Percentiles rank a stretch among this genome's conserved stretches.
phyloP scores from a whole-genome alignment of 768 basidiomycete genomes.

The Mrakia frigida region DNA sequence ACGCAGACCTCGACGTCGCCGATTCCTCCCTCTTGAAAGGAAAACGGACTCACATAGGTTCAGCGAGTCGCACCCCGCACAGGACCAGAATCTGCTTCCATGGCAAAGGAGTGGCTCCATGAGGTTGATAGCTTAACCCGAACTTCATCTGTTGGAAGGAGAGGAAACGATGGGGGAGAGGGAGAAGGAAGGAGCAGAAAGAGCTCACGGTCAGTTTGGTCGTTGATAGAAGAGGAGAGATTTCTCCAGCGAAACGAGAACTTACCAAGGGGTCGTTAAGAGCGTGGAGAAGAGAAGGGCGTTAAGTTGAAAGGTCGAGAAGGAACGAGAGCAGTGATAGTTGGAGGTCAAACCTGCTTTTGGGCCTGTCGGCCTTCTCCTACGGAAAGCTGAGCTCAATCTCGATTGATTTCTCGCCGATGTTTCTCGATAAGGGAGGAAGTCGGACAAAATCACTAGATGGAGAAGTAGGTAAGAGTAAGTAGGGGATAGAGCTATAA shows the following conservation, averaged over 20 bases:
- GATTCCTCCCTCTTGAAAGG: neutral
- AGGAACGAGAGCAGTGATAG: too few relatives aligned
- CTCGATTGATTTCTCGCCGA: neutral
- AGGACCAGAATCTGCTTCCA: slow-evolving; percentile 22
- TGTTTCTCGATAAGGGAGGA: neutral
- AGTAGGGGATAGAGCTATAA: too few relatives aligned
- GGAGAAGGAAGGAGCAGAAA: neutral
- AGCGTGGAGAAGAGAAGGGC: neutral
- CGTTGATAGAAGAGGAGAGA: neutral
- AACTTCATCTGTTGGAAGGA: neutral
- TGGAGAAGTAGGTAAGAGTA: too few relatives aligned
- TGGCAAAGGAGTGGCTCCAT: slow-evolving; percentile 24
- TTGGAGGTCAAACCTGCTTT: too few relatives aligned
- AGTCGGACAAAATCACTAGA: too few relatives aligned
- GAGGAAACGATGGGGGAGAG: neutral
- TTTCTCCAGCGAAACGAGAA: too few relatives aligned
- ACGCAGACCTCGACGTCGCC: neutral
- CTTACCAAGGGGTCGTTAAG: neutral
- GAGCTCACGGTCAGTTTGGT: neutral
- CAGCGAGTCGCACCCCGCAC: neutral
- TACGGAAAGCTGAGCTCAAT: neutral
- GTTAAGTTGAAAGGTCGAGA: neutral
- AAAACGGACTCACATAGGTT: slow-evolving; percentile 17
- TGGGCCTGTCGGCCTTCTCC: neutral
- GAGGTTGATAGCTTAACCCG: slow-evolving; percentile 3